Evolutionary conservation across 75 land plant genomes (phyloP).

Genomic region (Cupressus sempervirens): DNA sequence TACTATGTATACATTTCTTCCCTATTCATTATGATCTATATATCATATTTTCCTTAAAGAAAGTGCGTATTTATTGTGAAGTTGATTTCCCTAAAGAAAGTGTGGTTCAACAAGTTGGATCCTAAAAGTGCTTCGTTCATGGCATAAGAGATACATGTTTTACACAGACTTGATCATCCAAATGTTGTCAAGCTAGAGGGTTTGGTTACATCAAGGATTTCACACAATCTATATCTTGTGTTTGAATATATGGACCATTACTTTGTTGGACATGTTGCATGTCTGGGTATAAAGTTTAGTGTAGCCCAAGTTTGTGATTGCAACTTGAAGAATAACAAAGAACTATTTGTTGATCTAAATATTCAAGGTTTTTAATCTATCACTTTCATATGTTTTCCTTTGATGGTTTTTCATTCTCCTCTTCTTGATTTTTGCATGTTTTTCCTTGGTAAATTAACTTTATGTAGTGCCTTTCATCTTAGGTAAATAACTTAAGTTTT

Average conservation of each 20-base stretch:
- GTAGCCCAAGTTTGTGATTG: conserved; percentile 7
- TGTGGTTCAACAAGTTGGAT: conserved; percentile 85
- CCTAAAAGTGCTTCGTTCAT: conserved; percentile 94
- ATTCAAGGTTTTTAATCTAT: not conserved
- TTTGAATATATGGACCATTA: conserved; percentile 86
- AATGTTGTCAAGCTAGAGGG: conserved; percentile 57
- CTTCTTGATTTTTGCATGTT: too few species aligned
- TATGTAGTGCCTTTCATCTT: too few species aligned
- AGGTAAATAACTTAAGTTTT: too few species aligned
- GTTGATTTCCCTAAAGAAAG: conserved; percentile 85
- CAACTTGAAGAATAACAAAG: not conserved
- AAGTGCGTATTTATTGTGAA: too few species aligned
- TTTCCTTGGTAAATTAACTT: too few species aligned
- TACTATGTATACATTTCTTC: too few species aligned
- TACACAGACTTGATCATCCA: conserved; percentile 85
- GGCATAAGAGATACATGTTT: conserved; percentile 90
- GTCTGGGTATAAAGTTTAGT: conserved; percentile 47
- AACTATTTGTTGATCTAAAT: not conserved
- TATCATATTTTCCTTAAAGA: too few species aligned
- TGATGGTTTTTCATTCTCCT: too few species aligned
- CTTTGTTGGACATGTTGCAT: conserved; percentile 52
- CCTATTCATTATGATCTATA: too few species aligned
- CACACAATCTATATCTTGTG: conserved; percentile 47
- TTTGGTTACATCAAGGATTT: conserved; percentile 75
- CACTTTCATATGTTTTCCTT: too few species aligned